Conservation (phyloP, 192 early-diverging fungal genomes). For the Coemansia sp. region DNA sequence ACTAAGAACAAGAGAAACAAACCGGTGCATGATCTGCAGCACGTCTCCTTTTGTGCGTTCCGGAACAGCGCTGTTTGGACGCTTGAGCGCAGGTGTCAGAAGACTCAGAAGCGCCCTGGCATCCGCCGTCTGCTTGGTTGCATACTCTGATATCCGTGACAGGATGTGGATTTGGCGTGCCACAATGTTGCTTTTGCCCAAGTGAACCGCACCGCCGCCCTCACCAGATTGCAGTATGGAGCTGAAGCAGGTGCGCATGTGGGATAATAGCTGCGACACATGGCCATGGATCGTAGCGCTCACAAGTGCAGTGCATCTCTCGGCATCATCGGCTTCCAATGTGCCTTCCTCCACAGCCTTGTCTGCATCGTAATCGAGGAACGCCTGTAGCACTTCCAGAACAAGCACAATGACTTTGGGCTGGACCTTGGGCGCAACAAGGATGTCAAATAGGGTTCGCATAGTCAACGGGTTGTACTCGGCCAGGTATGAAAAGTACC, state of each 20-base stretch:
- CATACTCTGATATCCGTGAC: conserved; percentile 72
- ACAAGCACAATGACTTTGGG: conserved; percentile 69
- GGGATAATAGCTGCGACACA: conserved; percentile 40
- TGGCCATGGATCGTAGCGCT: conserved; percentile 22
- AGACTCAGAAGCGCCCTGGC: conserved; percentile 74
- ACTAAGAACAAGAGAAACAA: conserved; percentile 70
- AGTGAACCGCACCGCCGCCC: neutral
- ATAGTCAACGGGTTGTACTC: conserved; percentile 66
- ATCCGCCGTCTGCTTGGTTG: conserved; percentile 62
- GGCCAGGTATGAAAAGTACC: conserved; percentile 68
- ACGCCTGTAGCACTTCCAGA: conserved; percentile 70
- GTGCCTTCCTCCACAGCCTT: conserved; percentile 49
- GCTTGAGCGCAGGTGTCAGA: conserved; percentile 79
- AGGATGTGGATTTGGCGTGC: conserved; percentile 79
- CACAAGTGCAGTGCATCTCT: conserved; percentile 16
- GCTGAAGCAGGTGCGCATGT: conserved; percentile 50
- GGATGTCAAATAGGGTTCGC: conserved; percentile 66
- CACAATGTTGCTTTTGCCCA: conserved; percentile 20
- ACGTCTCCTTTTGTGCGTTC: conserved; percentile 85
- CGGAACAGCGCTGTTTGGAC: conserved; percentile 65
- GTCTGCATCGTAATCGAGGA: conserved; percentile 57
- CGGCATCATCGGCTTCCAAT: conserved; percentile 29
- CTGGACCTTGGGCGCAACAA: conserved; percentile 80
- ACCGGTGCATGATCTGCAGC: conserved; percentile 73
- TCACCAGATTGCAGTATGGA: neutral